Base-by-base conservation (phyloP, 768 basidiomycete species). In the Cyathus striatus region DNA sequence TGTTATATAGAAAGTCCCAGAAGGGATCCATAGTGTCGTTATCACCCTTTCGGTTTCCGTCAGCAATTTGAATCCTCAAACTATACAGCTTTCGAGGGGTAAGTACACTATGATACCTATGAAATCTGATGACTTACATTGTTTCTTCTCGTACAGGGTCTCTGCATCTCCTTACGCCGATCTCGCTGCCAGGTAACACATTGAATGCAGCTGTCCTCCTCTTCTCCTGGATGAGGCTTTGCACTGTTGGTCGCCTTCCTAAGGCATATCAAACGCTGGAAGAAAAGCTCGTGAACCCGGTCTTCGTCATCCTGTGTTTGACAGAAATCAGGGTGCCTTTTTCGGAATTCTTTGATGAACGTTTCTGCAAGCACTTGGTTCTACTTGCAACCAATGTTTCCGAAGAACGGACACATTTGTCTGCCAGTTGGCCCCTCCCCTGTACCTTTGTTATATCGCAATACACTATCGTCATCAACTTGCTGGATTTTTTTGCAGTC, bases 1-100 rank as follows among this genome's bases (percentile, higher is more conserved):
- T 39, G 3, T 21, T 18, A 20, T 21, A 45, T 16, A 45, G 39
- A 23, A 39, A 45, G 23, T 45, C 23, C 44, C 44, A 45, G n/a
- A 7, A 7, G n/a, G 27, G 7, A 30, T 30, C 9, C 9, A 30
- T 30, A 9, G n/a, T 9, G n/a, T n/a, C 27, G 27, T 7, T 30
- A n/a, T 7, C 27, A 9, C 9, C n/a, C 7, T 7, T 30, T n/a
- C 27, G 7, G 27, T 30, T 30, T 30, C 9, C 27, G 27, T 9
- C 9, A 30, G 27, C n/a, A n/a, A 30, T 30, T 7, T n/a, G 9
- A 9, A 30, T 30, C n/a, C 27, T 30, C 9, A 9, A 7, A n/a
- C n/a, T 30, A n/a, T 30, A 30, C 27, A 30, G n/a, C 27, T 30
- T 7, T n/a, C n/a, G n/a, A 30, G 9, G n/a, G 27, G 27, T 30